Evolutionary conservation across 73 alveolate genomes (phyloP).

Genomic region (Tetrahymena malaccensis): DNA sequence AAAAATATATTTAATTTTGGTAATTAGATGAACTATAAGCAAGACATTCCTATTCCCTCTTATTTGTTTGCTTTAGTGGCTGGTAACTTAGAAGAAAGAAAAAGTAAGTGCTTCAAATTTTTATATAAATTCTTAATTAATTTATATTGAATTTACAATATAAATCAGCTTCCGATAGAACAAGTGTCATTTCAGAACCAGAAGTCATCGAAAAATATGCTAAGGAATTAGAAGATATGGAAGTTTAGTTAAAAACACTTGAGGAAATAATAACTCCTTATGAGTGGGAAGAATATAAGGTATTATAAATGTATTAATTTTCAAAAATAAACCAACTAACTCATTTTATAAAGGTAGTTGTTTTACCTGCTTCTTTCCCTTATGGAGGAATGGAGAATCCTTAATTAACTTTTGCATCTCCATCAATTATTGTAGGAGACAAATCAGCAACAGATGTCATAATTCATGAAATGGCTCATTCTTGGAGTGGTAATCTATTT

Average conservation of each 20-base stretch:
- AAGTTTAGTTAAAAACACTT: constrained; percentile 54
- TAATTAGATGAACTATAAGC: constrained; percentile 43
- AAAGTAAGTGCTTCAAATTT: constrained; percentile 2
- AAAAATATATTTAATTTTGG: not conserved
- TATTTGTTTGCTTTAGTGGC: constrained; percentile 85
- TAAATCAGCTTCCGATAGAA: not conserved
- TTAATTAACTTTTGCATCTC: constrained; percentile 88
- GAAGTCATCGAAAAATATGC: not conserved
- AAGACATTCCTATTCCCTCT: constrained; percentile 78
- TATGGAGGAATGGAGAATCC: constrained; percentile 99
- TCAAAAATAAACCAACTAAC: not conserved
- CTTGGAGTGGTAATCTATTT: constrained; percentile 98
- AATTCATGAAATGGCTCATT: constrained; percentile 95
- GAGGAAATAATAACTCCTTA: constrained; percentile 85
- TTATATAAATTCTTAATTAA: not conserved
- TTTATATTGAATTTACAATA: not conserved
- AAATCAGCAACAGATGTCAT: constrained; percentile 78
- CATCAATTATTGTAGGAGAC: constrained; percentile 95
- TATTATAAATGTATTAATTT: not conserved
- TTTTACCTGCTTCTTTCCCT: constrained; percentile 97
- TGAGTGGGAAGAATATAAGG: constrained; percentile 87
- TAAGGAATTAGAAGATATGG: constrained; percentile 59
- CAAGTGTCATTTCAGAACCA: constrained; percentile 19
- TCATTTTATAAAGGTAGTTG: constrained; percentile 46
- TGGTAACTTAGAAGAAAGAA: constrained; percentile 69